These are phyloP conservation scores for Fusarium bulbicola DNA, from an alignment of 2,329 filamentous ascomycete genomes.

Conservation along the genomic window DNA sequence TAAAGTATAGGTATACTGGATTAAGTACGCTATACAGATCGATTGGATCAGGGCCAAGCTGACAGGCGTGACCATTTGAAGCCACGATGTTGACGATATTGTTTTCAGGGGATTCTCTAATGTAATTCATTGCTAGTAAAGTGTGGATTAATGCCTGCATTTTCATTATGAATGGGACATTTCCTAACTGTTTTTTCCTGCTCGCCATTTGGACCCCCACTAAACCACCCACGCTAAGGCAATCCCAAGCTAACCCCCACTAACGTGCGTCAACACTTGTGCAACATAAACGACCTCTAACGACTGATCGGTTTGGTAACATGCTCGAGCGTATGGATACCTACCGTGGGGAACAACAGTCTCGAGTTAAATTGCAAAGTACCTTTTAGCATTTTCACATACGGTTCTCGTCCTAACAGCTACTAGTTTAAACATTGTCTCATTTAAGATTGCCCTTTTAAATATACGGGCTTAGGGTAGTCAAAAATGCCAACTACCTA, in stretches of 20 bases:
- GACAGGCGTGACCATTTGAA: neutral
- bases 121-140: neutral
- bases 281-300: neutral
- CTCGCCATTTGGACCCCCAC: neutral
- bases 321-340: neutral
- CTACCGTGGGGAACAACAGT: rapidly evolving
- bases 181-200: neutral
- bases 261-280: neutral
- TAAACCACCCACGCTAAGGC: neutral
- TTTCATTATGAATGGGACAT: neutral
- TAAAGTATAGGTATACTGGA: too few relatives aligned
- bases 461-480: neutral
- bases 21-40: too few relatives aligned
- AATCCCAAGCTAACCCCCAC: neutral
- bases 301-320: rapidly evolving
- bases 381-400: neutral
- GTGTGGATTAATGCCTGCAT: too few relatives aligned
- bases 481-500: neutral
- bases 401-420: rapidly evolving
- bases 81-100: too few relatives aligned
- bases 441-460: neutral
- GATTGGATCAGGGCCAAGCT: too few relatives aligned
- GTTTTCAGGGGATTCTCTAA: neutral
- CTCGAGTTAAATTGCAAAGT: too few relatives aligned
- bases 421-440: neutral